A percentile compares a stretch with the other conserved stretches of the same genome.
Conservation (phyloP, 495 filamentous ascomycete species). For the Jackrogersella multiformis region DNA sequence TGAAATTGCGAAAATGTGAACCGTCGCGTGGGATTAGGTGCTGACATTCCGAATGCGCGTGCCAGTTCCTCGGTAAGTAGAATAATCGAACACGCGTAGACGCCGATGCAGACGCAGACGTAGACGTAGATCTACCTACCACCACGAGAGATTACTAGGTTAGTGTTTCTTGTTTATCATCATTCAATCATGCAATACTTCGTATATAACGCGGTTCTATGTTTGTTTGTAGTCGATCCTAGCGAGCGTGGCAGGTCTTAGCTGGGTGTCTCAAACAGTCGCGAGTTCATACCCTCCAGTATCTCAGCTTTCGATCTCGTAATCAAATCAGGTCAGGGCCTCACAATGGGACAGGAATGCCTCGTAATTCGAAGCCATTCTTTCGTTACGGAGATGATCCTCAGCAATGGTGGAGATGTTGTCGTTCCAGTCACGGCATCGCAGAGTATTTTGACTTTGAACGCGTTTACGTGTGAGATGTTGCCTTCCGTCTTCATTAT, state of each 20-base stretch:
- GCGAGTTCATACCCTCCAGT: neutral
- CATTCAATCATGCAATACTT: no score
- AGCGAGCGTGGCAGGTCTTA: constrained; percentile 25
- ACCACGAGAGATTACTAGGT: no score
- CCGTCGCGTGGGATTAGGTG: neutral
- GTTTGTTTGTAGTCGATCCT: neutral
- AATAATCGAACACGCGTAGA: neutral
- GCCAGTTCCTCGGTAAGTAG: neutral
- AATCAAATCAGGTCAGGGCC: neutral
- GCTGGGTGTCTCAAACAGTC: constrained; percentile 21
- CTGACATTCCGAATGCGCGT: constrained; percentile 5
- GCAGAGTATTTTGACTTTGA: neutral
- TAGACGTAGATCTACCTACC: no score
- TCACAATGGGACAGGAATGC: constrained; percentile 35
- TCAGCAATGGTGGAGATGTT: constrained; percentile 24
- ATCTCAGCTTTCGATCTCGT: neutral
- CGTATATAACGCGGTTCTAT: neutral
- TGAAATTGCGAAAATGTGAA: neutral
- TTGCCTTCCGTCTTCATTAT: constrained; percentile 28
- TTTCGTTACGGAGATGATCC: constrained; percentile 7
- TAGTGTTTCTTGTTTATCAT: no score
- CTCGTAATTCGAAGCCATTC: constrained; percentile 38
- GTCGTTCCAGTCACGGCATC: constrained; percentile 18
- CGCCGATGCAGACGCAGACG: no score
- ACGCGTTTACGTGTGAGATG: constrained; percentile 7